Base-by-base conservation (phyloP, 495 filamentous ascomycete species). In the Cercophora samala region DNA sequence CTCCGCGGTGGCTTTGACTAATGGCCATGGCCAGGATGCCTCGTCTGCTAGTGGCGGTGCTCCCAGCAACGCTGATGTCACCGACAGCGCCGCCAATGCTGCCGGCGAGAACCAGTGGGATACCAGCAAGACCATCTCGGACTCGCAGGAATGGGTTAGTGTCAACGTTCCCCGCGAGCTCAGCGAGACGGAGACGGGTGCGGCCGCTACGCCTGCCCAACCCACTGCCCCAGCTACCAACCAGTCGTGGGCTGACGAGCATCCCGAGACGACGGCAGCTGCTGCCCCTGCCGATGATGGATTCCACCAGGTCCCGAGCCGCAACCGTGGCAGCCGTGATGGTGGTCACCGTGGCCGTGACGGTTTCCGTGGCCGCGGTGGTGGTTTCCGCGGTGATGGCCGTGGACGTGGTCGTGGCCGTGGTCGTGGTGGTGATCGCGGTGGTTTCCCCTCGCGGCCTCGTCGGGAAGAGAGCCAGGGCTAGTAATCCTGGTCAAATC, bases 121-220 rank as follows among this genome's bases (percentile, higher is more conserved):
- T 71, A 66, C 80, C 17, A 72, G 76, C 52, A 82, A 77, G 69
- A 74, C 82, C 76, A 51, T 85, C 82, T 67, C 82, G 79, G 70
- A 87, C 77, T 77, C 84, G 59, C 90, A 95, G 69, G 86, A 86
- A 67, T 96, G 88, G 89, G 88, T 93, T 60, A 86, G 92, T 58
- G 76, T 79, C 5, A 75, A 78, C 75, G 85, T 93, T 54, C 87
- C 90, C 53, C 90, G 90, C 65, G 77, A 83, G 73, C 86, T 91
- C 51, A 80, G 86, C 46, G 92, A 96, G 76, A 89, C 90, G 15
- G 93, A 95, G 59, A 88, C 83, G 69, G 84, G 86, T 19, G 72
- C 87, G 15, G 73, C 83, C n/a, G 85, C 86, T 11, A 88, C 66
- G 15, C 83, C 79, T 32, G 75, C 78, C 37, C 65, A 66, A 8